Percentiles rank a stretch among this genome's conserved stretches.
Conservation (phyloP, 768 basidiomycete genomes). For the Pleurotus pulmonarius region DNA sequence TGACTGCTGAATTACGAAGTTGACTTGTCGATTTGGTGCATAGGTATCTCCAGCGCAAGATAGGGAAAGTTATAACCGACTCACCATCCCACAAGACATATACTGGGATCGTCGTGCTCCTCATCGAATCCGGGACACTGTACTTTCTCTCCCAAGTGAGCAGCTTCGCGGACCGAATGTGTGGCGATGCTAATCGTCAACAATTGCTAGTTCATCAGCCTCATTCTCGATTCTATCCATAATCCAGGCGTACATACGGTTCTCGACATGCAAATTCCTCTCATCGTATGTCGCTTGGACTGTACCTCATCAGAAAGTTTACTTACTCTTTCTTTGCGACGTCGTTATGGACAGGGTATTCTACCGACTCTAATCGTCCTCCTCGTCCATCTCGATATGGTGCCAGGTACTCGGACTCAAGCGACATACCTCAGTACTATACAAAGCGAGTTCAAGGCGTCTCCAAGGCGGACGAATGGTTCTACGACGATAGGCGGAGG, state of each 20-base stretch:
- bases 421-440: neutral
- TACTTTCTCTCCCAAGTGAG: conserved; percentile 3
- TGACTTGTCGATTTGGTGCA: neutral
- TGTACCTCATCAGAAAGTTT: neutral
- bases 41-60: conserved; percentile 2
- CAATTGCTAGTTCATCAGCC: neutral
- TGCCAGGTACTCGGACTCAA: conserved; percentile 1
- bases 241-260: conserved; percentile 4
- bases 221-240: conserved; percentile 1
- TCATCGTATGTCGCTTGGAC: neutral
- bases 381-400: conserved; percentile 5
- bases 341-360: neutral
- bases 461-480: neutral
- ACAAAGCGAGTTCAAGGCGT: conserved; percentile 3
- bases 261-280: conserved; percentile 6
- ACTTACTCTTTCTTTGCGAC: neutral
- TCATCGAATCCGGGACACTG: conserved; percentile 1
- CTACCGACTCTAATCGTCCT: conserved; percentile 6
- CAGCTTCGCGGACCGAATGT: neutral
- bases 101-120: conserved; percentile 2
- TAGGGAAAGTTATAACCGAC: neutral
- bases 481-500: neutral
- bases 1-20: neutral
- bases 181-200: neutral
- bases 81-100: neutral